Evolutionary conservation across 2,329 filamentous ascomycete species (phyloP), one percentile per base, ranked within the genome.

Genomic region (Blastomyces parvus): DNA sequence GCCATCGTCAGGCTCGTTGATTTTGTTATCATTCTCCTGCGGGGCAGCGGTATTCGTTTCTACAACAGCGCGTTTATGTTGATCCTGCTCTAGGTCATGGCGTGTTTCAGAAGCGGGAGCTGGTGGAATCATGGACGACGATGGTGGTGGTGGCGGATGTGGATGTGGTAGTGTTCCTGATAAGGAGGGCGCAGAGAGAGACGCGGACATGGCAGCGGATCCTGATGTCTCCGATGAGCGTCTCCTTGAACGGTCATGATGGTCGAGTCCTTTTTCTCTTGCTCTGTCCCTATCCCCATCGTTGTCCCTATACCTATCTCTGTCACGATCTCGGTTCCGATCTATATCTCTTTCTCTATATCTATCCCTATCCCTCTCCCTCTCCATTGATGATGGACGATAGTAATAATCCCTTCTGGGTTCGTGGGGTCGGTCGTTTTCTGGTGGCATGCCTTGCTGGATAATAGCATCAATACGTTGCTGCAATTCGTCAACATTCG

Each of bases 1-100:
- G 7, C 71, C 75, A 52, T 75, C 74, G 60, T 68, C 70, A 55
- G 67, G 66, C 8, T 61, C 68, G 46, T 67, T 62, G 50, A 64
- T 61, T 38, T 60, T 55, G 56, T 33, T 63, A 33, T 62, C 64
- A 7, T 46, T 44, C 44, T 19, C 60, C 58, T 52, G 27, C 46
- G 33, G 11, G 1, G 46, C 19, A 13, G 40, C 22, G 58, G 44
- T 59, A 13, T 59, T n/a, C 17, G 40, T 42, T 44, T 17, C 27
- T 30, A 36, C 25, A 13, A 19, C 25, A 19, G 48, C 58, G 5
- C 17, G 22, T 19, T 33, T 48, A 13, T 56, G 53, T 25, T 14
- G 58, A 46, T 48, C 58, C 27, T 59, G 58, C 30, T 44, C 56
- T 19, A 25, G 8, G n/a, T 59, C 55, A 9, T 25, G 33, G 22